phyloP scores from a whole-genome alignment of 768 basidiomycete genomes.

The Kwoniella botswanensis region DNA sequence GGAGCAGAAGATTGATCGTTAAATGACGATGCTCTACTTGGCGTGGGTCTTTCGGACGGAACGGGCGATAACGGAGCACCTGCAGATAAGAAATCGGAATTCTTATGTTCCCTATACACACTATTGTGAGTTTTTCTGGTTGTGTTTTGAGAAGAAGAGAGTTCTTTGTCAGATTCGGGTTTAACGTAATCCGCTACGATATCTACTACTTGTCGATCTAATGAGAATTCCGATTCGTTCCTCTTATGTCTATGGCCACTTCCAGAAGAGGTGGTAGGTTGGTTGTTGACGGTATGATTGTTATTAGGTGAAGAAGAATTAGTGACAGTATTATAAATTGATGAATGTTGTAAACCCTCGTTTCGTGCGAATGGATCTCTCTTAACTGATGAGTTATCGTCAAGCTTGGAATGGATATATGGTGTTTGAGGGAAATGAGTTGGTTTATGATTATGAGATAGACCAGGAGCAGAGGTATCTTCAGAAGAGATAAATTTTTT shows the following conservation, averaged over 20 bases:
- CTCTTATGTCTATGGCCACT: conserved; percentile 2
- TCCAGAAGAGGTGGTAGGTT: not conserved
- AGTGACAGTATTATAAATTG: conserved; percentile 18
- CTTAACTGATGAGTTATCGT: conserved; percentile 2
- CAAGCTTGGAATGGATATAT: conserved; percentile 16
- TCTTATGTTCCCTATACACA: not conserved
- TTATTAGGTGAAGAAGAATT: not conserved
- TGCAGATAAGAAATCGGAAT: conserved; percentile 1
- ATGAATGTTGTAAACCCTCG: conserved; percentile 17
- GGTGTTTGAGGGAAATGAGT: conserved; percentile 29
- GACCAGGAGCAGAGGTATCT: not conserved
- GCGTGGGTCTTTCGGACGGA: conserved; percentile 1
- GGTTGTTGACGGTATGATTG: not conserved
- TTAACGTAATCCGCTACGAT: conserved; percentile 20
- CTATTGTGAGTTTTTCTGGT: not conserved
- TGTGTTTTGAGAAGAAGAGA: not conserved
- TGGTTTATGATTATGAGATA: conserved; percentile 13
- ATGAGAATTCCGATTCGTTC: conserved; percentile 15
- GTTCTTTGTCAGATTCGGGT: conserved; percentile 3
- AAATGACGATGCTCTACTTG: conserved; percentile 15
- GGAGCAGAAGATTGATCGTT: conserved; percentile 14
- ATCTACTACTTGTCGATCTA: conserved; percentile 18
- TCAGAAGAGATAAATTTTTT: conserved; percentile 7
- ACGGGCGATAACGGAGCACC: not conserved
- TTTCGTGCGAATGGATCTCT: conserved; percentile 18